Evolutionary conservation across 306 rosid species (phyloP), one percentile per base, ranked within the genome.

Genomic region (Fagus sylvatica): DNA sequence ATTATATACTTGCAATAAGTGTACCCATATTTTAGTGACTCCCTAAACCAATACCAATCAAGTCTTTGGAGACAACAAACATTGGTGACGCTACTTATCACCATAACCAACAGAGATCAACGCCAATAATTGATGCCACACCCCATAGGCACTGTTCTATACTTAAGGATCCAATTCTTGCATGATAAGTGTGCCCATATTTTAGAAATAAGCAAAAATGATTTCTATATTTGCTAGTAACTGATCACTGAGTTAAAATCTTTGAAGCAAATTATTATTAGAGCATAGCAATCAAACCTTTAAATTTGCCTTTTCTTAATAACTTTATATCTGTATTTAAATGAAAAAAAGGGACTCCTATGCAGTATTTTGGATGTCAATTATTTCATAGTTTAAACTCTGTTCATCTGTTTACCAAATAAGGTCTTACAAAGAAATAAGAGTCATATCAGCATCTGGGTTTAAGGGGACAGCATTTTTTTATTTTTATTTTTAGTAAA

Each of bases 351-450:
- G 62, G 56, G 61, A 46, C 53, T 64, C 71, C 7, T 51, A 69
- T 51, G 65, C 76, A 68, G 69, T 81, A 73, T 71, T 74, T 22
- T 57, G 57, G 59, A 61, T 67, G 74, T 66, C 68, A 67, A 53
- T 72, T 73, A 61, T 71, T 68, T 51, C 13, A 56, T 28, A 64
- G 59, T 61, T 59, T 76, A 37, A 67, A 30, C 75, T 46, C 40
- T 30, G 28, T 48, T 76, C 53, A 56, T 36, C 69, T 69, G 67
- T 72, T 53, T 54, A 64, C 70, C 54, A 4, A 33, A 81, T 72
- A 54, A 66, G 68, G 71, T 70, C 74, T 80, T 22, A 54, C 28
- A 43, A 28, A 39, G 30, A 62, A 71, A 8, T 30, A 60, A 79
- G 32, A 65, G 16, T 22, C 36, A n/a, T 57, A 57, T 2, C 4